Evolutionary conservation across 1,139 yeast species (phyloP), one percentile per base, ranked within the genome.

Genomic region (Magnusiomyces magnusii): DNA sequence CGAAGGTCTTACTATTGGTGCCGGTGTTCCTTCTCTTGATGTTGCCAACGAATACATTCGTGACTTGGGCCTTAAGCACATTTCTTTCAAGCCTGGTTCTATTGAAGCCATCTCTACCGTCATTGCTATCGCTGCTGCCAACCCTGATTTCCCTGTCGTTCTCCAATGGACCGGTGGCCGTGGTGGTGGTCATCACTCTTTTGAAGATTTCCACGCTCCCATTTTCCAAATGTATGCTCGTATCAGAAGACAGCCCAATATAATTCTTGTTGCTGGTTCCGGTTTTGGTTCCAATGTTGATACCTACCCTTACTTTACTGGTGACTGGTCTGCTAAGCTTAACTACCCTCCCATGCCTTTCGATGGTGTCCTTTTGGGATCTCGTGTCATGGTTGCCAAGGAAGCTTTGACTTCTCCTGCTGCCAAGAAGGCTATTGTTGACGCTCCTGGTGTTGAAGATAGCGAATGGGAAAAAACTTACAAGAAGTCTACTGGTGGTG

Each of bases 101-200:
- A 81, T 91, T 62, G 99, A 93, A 66, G 89, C 97, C 53, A 91
- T 93, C 68, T 80, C 85, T 65, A 95, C 87, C 74, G 90, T 85
- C 65, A 85, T 93, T 68, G 77, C 86, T 61, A 93, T 93, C 72
- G 99, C 99, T 57, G 91, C 89, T 73, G 92, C 96, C 57, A 95
- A 92, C 76, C 99, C 99, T 67, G 78, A 74, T 63, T 93, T 95
- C 91, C 99, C 99, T 65, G 89, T 93, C 70, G 92, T 93, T 60
- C 79, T 93, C 69, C 99, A 93, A 80, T 93, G 99, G 99, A 93
- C 99, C 64, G 99, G 98, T 82, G 99, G 99, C 75, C 92, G 99
- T 83, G 99, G 97, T 78, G 99, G 99, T 82, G 99, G 99, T 71
- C 99, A 93, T 75, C 99, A 93, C 76, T 92, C 98, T 60, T 93